Percentiles rank a stretch among this genome's conserved stretches.
Evolutionary conservation across 2,329 filamentous ascomycete species (phyloP).

Genomic region (Ceratocystis eucalypticola): DNA sequence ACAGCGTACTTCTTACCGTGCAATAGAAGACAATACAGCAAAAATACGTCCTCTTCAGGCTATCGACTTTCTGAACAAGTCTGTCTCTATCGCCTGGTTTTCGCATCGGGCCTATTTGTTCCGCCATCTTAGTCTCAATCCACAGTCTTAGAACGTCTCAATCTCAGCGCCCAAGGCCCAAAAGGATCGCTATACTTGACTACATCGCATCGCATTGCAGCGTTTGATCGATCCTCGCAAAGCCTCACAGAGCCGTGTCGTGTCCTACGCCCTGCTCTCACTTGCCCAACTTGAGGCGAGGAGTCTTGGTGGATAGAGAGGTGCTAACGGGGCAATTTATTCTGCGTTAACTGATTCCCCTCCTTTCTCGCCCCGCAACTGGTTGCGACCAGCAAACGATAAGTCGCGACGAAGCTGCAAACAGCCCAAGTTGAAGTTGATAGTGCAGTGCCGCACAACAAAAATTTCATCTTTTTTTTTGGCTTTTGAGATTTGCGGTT

Average conservation of each 20-base stretch:
- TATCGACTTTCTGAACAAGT: constrained; percentile 11
- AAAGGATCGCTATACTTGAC: not conserved
- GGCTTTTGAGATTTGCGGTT: not conserved
- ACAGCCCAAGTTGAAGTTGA: no score
- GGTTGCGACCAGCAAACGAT: no score
- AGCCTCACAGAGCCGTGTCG: not conserved
- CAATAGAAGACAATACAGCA: no score
- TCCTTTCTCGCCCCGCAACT: not conserved
- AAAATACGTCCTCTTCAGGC: not conserved
- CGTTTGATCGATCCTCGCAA: not conserved
- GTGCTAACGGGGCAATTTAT: no score
- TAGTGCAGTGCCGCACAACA: no score
- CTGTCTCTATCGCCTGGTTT: constrained; percentile 12
- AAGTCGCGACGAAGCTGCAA: no score
- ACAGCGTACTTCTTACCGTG: not conserved
- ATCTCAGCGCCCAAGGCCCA: not conserved
- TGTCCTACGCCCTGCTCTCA: constrained; percentile 7
- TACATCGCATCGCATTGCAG: not conserved
- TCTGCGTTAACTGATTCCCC: no score
- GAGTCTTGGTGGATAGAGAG: not conserved
- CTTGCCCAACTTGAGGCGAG: constrained; percentile 5
- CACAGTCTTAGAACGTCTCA: not conserved
- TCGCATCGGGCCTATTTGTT: not conserved
- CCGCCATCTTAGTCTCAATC: not conserved
- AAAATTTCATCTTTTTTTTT: not conserved